phyloP scores from a whole-genome alignment of 2,329 filamentous ascomycete genomes.

The Zopfia rhizophila region DNA sequence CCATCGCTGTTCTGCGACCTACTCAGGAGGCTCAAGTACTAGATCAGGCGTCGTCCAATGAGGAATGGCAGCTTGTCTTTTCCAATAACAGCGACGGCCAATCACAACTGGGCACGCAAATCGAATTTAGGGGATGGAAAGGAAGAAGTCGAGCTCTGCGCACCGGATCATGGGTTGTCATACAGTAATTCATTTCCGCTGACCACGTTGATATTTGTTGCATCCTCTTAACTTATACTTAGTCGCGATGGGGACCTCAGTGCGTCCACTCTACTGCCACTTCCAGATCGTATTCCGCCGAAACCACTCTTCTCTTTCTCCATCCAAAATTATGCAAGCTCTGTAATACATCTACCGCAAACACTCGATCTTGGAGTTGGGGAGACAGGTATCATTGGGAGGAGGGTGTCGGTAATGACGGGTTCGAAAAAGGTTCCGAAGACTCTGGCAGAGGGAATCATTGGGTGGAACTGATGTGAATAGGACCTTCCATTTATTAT shows the following conservation, averaged over 20 bases:
- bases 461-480: conserved; percentile 51
- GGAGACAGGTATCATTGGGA: conserved; percentile 43
- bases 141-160: conserved; percentile 5
- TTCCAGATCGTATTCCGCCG: conserved; percentile 3
- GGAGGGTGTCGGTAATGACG: conserved; percentile 44
- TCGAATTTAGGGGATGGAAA: conserved; percentile 38
- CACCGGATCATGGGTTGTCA: conserved; percentile 38
- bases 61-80: conserved; percentile 41
- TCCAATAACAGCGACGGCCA: conserved; percentile 29
- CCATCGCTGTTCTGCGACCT: conserved; percentile 44
- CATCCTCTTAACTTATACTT: neutral
- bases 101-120: conserved; percentile 33
- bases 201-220: neutral
- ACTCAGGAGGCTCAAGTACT: conserved; percentile 17
- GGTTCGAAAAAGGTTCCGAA: conserved; percentile 28
- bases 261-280: conserved; percentile 3
- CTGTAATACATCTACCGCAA: conserved; percentile 30
- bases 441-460: conserved; percentile 43
- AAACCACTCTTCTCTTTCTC: conserved; percentile 41
- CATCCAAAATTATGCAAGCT: conserved; percentile 13
- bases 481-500: no score
- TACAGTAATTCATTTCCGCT: conserved; percentile 35
- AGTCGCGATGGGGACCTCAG: conserved; percentile 47
- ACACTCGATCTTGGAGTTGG: conserved; percentile 44
- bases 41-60: conserved; percentile 9